phyloP scores from a whole-genome alignment of 768 basidiomycete genomes.

The Leccinum rimulosum region DNA sequence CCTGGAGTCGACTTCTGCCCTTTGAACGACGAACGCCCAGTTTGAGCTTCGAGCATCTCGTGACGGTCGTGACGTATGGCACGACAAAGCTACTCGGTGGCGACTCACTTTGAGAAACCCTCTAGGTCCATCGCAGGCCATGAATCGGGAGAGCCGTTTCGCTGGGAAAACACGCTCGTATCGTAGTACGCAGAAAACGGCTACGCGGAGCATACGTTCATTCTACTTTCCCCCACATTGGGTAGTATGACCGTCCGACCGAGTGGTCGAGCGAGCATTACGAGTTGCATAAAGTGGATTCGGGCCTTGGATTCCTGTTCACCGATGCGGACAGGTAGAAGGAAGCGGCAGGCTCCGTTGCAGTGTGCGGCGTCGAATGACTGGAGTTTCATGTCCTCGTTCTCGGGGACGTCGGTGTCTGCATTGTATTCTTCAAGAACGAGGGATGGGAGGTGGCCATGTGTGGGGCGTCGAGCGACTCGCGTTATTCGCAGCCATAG shows the following conservation, averaged over 20 bases:
- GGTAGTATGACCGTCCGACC: constrained; percentile 61
- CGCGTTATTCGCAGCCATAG: not conserved
- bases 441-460: constrained; percentile 35
- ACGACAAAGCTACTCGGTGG: constrained; percentile 37
- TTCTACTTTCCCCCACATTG: constrained; percentile 53
- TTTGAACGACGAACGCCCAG: not conserved
- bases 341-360: constrained; percentile 38
- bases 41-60: not conserved
- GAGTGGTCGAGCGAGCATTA: constrained; percentile 45
- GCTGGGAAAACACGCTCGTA: constrained; percentile 16
- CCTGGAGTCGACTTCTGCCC: constrained; percentile 10
- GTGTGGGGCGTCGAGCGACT: not conserved
- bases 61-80: constrained; percentile 14
- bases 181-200: constrained; percentile 53
- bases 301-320: constrained; percentile 63
- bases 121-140: constrained; percentile 34
- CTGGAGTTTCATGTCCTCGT: not conserved
- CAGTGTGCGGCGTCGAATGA: constrained; percentile 25
- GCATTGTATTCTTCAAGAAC: not conserved
- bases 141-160: not conserved
- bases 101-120: constrained; percentile 36
- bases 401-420: not conserved
- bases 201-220: constrained; percentile 51
- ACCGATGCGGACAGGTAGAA: constrained; percentile 47
- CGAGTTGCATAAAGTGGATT: constrained; percentile 43